phyloP scores from a whole-genome alignment of 306 rosid species.

The Pterocarpus macrocarpus region DNA sequence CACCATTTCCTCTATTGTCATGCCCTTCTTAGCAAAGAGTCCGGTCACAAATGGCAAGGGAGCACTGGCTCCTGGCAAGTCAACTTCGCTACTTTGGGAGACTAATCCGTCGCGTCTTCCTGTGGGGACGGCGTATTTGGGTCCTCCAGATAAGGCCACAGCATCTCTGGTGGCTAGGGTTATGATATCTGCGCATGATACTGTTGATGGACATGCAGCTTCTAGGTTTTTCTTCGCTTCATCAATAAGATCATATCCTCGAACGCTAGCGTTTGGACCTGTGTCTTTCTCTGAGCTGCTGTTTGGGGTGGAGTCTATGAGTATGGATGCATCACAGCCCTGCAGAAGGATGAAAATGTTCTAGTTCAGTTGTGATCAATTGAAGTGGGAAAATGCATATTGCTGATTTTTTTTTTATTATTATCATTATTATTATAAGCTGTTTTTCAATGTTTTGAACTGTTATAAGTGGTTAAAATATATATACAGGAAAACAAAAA shows the following conservation, averaged over 20 bases:
- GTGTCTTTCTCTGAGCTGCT: slow-evolving; percentile 45
- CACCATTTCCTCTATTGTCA: slow-evolving; percentile 62
- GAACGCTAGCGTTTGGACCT: slow-evolving; percentile 41
- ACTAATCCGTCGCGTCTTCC: slow-evolving; percentile 63
- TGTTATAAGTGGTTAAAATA: too few species aligned
- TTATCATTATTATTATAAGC: too few species aligned
- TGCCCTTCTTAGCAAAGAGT: slow-evolving; percentile 37
- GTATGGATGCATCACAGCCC: slow-evolving; percentile 75
- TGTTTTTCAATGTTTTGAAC: too few species aligned
- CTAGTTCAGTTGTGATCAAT: background rate
- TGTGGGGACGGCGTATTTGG: slow-evolving; percentile 54
- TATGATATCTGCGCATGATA: slow-evolving; percentile 75
- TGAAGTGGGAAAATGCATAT: background rate
- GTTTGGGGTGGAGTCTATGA: slow-evolving; percentile 50
- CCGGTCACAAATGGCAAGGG: background rate
- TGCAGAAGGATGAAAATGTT: slow-evolving; percentile 3
- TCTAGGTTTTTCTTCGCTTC: slow-evolving; percentile 57
- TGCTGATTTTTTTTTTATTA: background rate
- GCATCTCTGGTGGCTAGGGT: slow-evolving; percentile 63
- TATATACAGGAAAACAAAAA: too few species aligned
- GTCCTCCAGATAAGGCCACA: slow-evolving; percentile 64
- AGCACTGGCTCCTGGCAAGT: slow-evolving; percentile 53
- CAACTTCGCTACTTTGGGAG: slow-evolving; percentile 4
- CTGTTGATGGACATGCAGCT: slow-evolving; percentile 60
- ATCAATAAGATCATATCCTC: slow-evolving; percentile 62